Conservation (phyloP, 345 rosid genomes). For the Rhodamnia rubescens region DNA sequence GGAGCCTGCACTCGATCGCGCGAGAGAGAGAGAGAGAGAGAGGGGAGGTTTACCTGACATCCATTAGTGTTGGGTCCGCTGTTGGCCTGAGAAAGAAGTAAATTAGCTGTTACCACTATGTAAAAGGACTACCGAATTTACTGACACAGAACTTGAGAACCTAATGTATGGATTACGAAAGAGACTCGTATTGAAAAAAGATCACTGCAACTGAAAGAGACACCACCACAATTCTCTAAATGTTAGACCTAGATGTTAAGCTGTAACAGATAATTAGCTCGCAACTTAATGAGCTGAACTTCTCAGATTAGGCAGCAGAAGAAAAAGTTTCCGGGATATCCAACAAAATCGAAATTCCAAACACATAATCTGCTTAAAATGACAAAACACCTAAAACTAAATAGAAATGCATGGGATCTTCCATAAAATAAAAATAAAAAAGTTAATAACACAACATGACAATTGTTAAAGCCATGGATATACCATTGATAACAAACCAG, state of each 20-base stretch:
- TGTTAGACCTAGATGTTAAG: background rate
- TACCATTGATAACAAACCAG: conserved; percentile 94
- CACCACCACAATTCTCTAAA: background rate
- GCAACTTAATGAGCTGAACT: background rate
- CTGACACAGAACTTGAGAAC: background rate
- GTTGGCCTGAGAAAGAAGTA: conserved; percentile 55
- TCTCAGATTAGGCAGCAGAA: background rate
- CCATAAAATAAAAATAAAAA: background rate
- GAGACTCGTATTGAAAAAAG: background rate
- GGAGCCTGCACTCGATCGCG: background rate
- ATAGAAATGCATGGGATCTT: background rate
- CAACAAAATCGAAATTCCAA: background rate
- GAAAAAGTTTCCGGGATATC: background rate
- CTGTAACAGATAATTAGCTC: background rate
- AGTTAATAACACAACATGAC: background rate
- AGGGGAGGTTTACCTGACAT: conserved; percentile 48
- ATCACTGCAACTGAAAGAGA: background rate
- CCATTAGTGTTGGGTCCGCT: conserved; percentile 89
- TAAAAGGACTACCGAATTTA: background rate
- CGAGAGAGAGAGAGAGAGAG: background rate
- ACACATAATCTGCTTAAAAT: background rate
- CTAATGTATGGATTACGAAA: background rate
- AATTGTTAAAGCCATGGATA: background rate
- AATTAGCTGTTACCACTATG: background rate
- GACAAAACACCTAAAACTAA: background rate